Percentiles rank a stretch among this genome's conserved stretches.
phyloP scores from a whole-genome alignment of 2,329 filamentous ascomycete genomes.

The Monosporascus ibericus region DNA sequence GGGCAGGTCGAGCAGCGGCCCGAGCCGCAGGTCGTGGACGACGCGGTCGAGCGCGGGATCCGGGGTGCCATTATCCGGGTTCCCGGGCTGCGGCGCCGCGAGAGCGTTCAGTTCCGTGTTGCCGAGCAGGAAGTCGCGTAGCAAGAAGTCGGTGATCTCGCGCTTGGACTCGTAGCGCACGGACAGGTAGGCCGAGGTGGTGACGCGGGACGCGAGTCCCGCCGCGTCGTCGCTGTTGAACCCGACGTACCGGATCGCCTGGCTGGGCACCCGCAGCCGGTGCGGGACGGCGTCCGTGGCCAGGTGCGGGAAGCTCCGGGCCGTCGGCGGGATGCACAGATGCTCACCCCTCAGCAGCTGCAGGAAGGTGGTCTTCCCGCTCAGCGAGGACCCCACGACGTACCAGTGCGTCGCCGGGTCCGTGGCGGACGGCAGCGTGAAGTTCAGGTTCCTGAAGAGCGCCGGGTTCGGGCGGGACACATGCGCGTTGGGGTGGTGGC shows the following conservation, averaged over 20 bases:
- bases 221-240: slow-evolving; percentile 63
- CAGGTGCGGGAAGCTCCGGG: slow-evolving; percentile 74
- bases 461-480: slow-evolving; percentile 56
- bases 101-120: slow-evolving; percentile 77
- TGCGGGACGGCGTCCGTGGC: slow-evolving; percentile 53
- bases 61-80: slow-evolving; percentile 42
- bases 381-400: slow-evolving; percentile 71
- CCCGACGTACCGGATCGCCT: slow-evolving; percentile 82
- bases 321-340: slow-evolving; percentile 67
- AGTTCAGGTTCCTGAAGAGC: slow-evolving; percentile 65
- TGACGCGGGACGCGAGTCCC: slow-evolving; percentile 45
- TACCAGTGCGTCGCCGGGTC: slow-evolving; percentile 64
- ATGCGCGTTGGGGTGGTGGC: slow-evolving; percentile 57
- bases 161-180: slow-evolving; percentile 84
- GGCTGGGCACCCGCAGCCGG: slow-evolving; percentile 51
- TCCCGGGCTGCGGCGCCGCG: slow-evolving; percentile 39
- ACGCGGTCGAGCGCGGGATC: slow-evolving; percentile 53
- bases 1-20: slow-evolving; percentile 67
- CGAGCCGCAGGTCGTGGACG: slow-evolving; percentile 62
- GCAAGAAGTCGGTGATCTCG: slow-evolving; percentile 81
- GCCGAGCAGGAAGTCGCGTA: slow-evolving; percentile 74
- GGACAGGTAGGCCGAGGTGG: slow-evolving; percentile 74
- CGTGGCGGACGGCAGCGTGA: slow-evolving; percentile 58
- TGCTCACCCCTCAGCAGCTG: slow-evolving; percentile 71
- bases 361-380: slow-evolving; percentile 77